Percentiles rank a stretch among this genome's conserved stretches.
These are phyloP conservation scores for Citrullus mucosospermus DNA, from an alignment of 306 rosid species.

Conservation along the genomic window DNA sequence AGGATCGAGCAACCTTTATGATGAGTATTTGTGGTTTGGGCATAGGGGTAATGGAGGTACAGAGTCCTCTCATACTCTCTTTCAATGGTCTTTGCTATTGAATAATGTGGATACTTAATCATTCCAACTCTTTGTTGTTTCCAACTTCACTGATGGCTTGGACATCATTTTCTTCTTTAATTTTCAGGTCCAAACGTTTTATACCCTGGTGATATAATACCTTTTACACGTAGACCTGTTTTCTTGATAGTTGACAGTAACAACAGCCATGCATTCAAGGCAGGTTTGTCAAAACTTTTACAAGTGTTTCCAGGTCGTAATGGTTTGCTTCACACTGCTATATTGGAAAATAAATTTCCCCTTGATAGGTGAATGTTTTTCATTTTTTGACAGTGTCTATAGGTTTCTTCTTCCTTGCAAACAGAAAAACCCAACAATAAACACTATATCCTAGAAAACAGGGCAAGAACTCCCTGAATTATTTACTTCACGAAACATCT, in stretches of 20 bases:
- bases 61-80: background rate
- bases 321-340: conserved; percentile 12
- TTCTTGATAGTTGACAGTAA: conserved; percentile 92
- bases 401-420: no score
- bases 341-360: background rate
- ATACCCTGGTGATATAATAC: conserved; percentile 89
- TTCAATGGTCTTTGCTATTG: background rate
- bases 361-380: background rate
- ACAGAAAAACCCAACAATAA: no score
- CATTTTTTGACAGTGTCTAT: background rate
- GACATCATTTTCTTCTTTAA: background rate
- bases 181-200: conserved; percentile 67
- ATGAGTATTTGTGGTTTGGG: conserved; percentile 76
- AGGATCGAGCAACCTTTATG: conserved; percentile 42
- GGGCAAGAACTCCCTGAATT: no score
- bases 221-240: conserved; percentile 91
- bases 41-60: conserved; percentile 76
- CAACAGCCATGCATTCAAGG: conserved; percentile 99
- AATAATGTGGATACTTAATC: background rate
- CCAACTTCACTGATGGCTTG: background rate
- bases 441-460: no score
- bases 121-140: background rate
- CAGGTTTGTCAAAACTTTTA: conserved; percentile 99
- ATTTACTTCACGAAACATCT: no score
- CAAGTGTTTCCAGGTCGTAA: conserved; percentile 22